phyloP scores from a whole-genome alignment of 371 early-diverging fungal species.

The Sporodiniella umbellata region DNA sequence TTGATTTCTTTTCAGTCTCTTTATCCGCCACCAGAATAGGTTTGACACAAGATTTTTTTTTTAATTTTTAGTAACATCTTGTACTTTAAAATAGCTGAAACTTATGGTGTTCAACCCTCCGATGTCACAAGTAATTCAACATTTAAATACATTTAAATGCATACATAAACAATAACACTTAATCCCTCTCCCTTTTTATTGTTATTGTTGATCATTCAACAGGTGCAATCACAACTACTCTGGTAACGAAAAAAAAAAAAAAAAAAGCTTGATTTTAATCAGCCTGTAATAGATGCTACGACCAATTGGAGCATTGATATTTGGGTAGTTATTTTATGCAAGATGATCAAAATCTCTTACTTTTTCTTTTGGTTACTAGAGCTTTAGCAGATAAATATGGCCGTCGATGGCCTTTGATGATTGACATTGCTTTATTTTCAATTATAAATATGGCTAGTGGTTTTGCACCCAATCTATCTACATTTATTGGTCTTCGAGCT shows the following conservation, averaged over 20 bases:
- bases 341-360: neutral
- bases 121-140: conserved; percentile 47
- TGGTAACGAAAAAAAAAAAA: conserved; percentile 19
- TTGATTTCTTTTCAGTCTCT: conserved; percentile 68
- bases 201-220: too few relatives aligned
- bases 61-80: neutral
- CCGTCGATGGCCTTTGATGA: conserved; percentile 67
- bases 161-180: too few relatives aligned
- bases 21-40: conserved; percentile 43
- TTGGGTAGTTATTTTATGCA: conserved; percentile 55
- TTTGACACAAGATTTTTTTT: too few relatives aligned
- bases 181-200: too few relatives aligned
- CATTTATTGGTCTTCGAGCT: conserved; percentile 49
- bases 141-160: too few relatives aligned
- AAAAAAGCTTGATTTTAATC: conserved; percentile 1
- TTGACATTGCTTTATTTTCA: conserved; percentile 62
- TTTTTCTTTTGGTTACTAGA: conserved; percentile 12
- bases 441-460: conserved; percentile 66
- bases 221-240: conserved; percentile 45
- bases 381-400: conserved; percentile 65
- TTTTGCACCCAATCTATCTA: conserved; percentile 55
- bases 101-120: conserved; percentile 52
- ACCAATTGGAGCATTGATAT: conserved; percentile 68
- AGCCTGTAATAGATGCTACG: conserved; percentile 48
- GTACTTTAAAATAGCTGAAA: conserved; percentile 34